phyloP scores from a whole-genome alignment of 164 flowering plant species.

The Stephania japonica region DNA sequence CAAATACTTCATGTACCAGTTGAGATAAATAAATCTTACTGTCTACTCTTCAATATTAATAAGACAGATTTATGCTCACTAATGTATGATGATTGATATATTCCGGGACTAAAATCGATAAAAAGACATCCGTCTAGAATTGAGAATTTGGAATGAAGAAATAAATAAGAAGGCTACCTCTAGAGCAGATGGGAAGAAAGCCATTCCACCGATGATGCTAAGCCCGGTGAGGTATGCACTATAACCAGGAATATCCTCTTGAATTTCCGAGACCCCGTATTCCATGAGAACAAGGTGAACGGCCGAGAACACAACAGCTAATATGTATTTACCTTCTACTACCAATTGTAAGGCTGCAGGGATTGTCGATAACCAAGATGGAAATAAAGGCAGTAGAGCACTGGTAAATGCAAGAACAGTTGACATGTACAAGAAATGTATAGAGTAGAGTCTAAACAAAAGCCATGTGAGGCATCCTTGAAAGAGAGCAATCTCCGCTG shows the following conservation, averaged over 20 bases:
- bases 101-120: no score
- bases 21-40: no score
- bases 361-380: conserved; percentile 68
- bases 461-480: conserved; percentile 98
- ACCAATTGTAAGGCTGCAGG: conserved; percentile 71
- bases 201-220: conserved; percentile 95
- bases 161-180: conserved; percentile 48
- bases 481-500: conserved; percentile 76
- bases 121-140: no score
- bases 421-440: conserved; percentile 87
- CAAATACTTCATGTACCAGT: no score
- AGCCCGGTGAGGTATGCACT: conserved; percentile 86
- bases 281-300: conserved; percentile 74
- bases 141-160: no score
- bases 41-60: no score
- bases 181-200: conserved; percentile 82
- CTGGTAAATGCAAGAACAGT: conserved; percentile 77
- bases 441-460: conserved; percentile 64
- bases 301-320: conserved; percentile 49
- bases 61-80: no score
- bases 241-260: conserved; percentile 76
- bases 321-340: conserved; percentile 60
- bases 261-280: conserved; percentile 76
- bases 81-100: no score
- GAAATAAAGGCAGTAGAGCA: conserved; percentile 76